These are phyloP conservation scores for Xylariaceae sp. DNA, from an alignment of 2,329 filamentous ascomycete species.

Conservation along the genomic window DNA sequence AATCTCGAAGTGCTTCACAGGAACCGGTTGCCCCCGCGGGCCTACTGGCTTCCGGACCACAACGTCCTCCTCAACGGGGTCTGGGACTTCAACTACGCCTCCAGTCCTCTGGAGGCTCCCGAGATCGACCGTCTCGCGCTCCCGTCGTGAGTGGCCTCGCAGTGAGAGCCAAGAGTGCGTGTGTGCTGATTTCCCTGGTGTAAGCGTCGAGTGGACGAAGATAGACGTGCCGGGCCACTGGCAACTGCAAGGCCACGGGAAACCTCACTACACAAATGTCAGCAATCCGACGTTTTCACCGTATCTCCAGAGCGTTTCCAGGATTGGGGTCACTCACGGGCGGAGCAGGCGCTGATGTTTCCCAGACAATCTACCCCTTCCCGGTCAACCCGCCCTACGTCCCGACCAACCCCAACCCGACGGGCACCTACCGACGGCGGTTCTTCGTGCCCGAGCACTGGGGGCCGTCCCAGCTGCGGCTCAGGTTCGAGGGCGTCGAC, in stretches of 20 bases:
- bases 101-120: slow-evolving; percentile 41
- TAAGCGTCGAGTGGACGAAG: slow-evolving; percentile 34
- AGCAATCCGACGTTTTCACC: too few relatives aligned
- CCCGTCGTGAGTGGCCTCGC: slow-evolving; percentile 29
- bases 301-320: too few relatives aligned
- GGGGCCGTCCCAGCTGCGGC: slow-evolving; percentile 42
- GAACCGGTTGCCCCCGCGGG: slow-evolving; percentile 47
- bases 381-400: slow-evolving; percentile 54
- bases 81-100: slow-evolving; percentile 37
- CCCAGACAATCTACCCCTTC: slow-evolving; percentile 61
- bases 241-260: slow-evolving; percentile 62
- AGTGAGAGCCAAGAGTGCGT: too few relatives aligned
- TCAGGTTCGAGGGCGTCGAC: slow-evolving; percentile 57
- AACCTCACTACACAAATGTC: slow-evolving; percentile 64
- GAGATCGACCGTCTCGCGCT: slow-evolving; percentile 34
- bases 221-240: slow-evolving; percentile 61
- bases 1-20: slow-evolving; percentile 50
- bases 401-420: slow-evolving; percentile 46
- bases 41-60: slow-evolving; percentile 50
- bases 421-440: slow-evolving; percentile 43
- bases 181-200: slow-evolving; percentile 18
- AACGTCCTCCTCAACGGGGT: slow-evolving; percentile 43
- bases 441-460: slow-evolving; percentile 37
- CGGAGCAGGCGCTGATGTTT: too few relatives aligned
- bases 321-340: too few relatives aligned